Base-by-base conservation (phyloP, 148 eudicot genomes). In the Vaccinium vitisidaea region DNA sequence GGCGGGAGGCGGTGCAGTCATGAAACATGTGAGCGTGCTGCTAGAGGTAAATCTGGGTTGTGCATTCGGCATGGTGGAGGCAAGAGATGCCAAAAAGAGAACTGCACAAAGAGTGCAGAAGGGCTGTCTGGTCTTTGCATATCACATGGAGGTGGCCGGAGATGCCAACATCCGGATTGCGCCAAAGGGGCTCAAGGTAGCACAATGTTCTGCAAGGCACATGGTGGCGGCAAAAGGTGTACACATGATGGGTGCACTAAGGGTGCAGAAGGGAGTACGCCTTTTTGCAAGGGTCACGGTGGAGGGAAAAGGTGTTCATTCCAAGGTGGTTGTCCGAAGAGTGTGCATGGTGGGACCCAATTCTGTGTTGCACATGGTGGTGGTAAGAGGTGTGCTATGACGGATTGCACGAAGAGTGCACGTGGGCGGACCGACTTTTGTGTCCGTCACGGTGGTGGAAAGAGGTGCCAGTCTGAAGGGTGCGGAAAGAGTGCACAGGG, bases 31-130 rank as follows among this genome's bases (percentile, higher is more conserved):
- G 84, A 89, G 10, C 93, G 96, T 13, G 98, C 98, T 36, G 95
- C 99, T 48, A 85, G 99, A 79, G 99, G 99, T 21, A 95, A 92
- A 86, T 95, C 99, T 13, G 99, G 99, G 58, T 81, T 94, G 84
- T 97, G 99, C 85, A 97, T 97, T 75, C 92, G 97, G 52, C 99
- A 97, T 82, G 99, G 99, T 23, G 99, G 99, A 19, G 99, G 99
- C 8, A 97, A 97, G 90, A 91, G 99, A 88, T 97, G 99, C 83
- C 94, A 92, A 88, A 88, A 53, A 73, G 98, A 95, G 46, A 90
- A 92, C 56, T 97, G 99, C 91, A 90, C 94, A 3, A 92, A 93
- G 84, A 95, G 98, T 86, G 99, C 99, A 1, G 99, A 97, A 88
- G 99, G 99, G 3, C 89, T 94, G 21, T 97, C 99, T 0, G 99